These are phyloP conservation scores for Colletotrichum horii DNA, from an alignment of 2,329 filamentous ascomycete species.

Conservation along the genomic window DNA sequence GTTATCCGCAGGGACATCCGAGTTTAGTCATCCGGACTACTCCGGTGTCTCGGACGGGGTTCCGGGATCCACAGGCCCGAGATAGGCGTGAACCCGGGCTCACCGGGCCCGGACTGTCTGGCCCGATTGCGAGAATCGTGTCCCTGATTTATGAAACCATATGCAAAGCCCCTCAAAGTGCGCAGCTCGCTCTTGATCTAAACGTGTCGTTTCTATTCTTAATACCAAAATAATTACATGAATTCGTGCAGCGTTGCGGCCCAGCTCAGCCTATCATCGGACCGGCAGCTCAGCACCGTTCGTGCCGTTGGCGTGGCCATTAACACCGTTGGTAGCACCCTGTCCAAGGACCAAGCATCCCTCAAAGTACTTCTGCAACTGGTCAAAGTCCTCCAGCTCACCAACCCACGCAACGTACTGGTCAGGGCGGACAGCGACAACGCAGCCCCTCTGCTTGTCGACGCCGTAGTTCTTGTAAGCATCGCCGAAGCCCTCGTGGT, in stretches of 20 bases:
- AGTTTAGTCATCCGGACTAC: neutral
- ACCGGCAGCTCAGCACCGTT: neutral
- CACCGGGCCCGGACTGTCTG: neutral
- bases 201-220: neutral
- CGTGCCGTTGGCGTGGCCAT: neutral
- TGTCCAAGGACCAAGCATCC: constrained; percentile 25
- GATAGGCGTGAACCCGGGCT: neutral
- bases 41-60: neutral
- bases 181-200: too few relatives aligned
- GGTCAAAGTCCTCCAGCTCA: constrained; percentile 39
- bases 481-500: constrained; percentile 56
- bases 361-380: constrained; percentile 38
- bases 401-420: constrained; percentile 62
- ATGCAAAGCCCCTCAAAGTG: too few relatives aligned
- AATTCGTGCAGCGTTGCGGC: neutral
- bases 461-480: constrained; percentile 65
- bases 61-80: neutral
- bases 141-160: too few relatives aligned
- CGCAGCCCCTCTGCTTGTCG: constrained; percentile 56
- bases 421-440: constrained; percentile 69
- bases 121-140: too few relatives aligned
- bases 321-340: neutral
- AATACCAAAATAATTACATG: neutral
- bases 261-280: neutral
- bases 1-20: neutral